Base-by-base conservation (phyloP, 306 rosid species). In the Cyamopsis tetragonoloba region DNA sequence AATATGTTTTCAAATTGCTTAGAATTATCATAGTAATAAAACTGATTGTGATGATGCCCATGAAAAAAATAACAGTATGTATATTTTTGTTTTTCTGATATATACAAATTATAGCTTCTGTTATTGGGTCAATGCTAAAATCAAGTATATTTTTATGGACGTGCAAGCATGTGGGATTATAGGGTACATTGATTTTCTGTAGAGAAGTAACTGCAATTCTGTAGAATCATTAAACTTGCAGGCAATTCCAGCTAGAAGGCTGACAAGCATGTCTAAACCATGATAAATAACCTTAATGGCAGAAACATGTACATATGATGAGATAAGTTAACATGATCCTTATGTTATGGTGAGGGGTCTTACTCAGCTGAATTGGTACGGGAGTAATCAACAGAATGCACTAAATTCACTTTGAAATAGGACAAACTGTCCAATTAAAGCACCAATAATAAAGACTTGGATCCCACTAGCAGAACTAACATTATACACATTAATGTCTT, bases 1-100 rank as follows among this genome's bases (percentile, higher is more conserved):
- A 31, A 14, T 54, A 20, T 74, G 72, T 68, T 72, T 41, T 26
- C 14, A 34, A 37, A 71, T 48, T 22, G 26, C 62, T 73, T 68
- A 38, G 31, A 74, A 22, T 62, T 70, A 63, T 74, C 55, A 28
- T 46, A 78, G 62, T 24, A 78, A 81, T 73, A 78, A 82, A 70
- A 44, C 11, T 42, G 28, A 60, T 70, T 70, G 79, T 75, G 30
- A 50, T 59, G 49, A 43, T 69, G 44, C 18, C 51, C 19, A 65
- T 64, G 24, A 18, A 43, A 44, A 23, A 26, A 6, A 32, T 51
- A 47, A 62, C 34, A 10, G 7, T 72, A 70, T 74, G 61, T 66
- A 75, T 59, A 70, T 38, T 68, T n/a, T 77, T 66, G 49, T 8
- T 51, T 13, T 54, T 70, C 42, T 43, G 35, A 62, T 73, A 24